These are phyloP conservation scores for Jackrogersella multiformis DNA, from an alignment of 495 filamentous ascomycete genomes.

Conservation along the genomic window DNA sequence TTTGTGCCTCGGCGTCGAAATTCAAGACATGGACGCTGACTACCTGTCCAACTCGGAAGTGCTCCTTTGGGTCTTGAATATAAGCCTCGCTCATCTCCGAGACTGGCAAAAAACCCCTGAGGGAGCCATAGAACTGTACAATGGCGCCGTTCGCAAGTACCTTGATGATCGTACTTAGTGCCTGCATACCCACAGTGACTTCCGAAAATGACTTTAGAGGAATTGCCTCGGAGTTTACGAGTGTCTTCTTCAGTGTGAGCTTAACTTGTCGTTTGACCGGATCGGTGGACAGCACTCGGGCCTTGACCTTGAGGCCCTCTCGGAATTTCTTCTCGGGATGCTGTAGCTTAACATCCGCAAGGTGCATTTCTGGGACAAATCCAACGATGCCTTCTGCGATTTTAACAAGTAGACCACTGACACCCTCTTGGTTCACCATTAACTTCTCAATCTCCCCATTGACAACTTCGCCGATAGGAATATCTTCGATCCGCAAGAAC, in stretches of 20 bases:
- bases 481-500: constrained; percentile 88
- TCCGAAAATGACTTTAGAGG: constrained; percentile 79
- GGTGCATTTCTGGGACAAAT: constrained; percentile 84
- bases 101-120: constrained; percentile 87
- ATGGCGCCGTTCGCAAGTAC: constrained; percentile 80
- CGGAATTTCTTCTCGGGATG: constrained; percentile 96
- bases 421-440: constrained; percentile 73
- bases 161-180: constrained; percentile 84
- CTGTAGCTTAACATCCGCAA: constrained; percentile 86
- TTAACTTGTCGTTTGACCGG: constrained; percentile 78
- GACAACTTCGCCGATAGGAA: constrained; percentile 81
- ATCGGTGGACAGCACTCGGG: constrained; percentile 83
- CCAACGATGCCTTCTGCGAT: constrained; percentile 87
- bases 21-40: constrained; percentile 85
- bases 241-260: constrained; percentile 92
- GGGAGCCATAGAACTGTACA: constrained; percentile 87
- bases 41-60: constrained; percentile 90
- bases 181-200: constrained; percentile 73
- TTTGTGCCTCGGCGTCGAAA: constrained; percentile 73
- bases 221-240: constrained; percentile 84
- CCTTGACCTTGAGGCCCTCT: constrained; percentile 83
- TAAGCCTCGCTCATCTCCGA: constrained; percentile 98
- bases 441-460: constrained; percentile 86
- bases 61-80: constrained; percentile 85
- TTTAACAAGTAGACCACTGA: constrained; percentile 82